Evolutionary conservation across 2,329 filamentous ascomycete genomes (phyloP).

Genomic region (Talaromyces funiculosus): DNA sequence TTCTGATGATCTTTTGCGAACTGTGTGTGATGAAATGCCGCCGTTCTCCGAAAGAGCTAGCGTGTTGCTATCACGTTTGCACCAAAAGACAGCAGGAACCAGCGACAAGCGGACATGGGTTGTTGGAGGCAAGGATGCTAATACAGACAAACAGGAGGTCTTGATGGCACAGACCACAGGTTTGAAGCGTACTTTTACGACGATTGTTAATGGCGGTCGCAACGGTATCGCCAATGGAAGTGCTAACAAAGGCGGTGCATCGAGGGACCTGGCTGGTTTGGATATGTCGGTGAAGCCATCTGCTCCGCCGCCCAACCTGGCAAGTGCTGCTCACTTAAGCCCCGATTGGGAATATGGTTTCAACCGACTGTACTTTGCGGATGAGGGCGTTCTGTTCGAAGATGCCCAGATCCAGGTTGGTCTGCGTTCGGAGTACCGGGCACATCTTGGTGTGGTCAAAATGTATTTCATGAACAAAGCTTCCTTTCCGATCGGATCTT

Average conservation of each 20-base stretch:
- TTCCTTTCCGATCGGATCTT: conserved; percentile 74
- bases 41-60: conserved; percentile 94
- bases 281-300: conserved; percentile 63
- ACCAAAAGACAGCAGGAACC: conserved; percentile 88
- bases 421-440: conserved; percentile 86
- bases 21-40: conserved; percentile 97
- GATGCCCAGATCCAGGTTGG: conserved; percentile 92
- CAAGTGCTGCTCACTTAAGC: conserved; percentile 84
- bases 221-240: conserved; percentile 23
- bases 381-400: conserved; percentile 89
- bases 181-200: conserved; percentile 78
- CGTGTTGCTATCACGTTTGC: conserved; percentile 80
- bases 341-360: conserved; percentile 93
- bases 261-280: conserved; percentile 71
- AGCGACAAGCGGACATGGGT: conserved; percentile 97
- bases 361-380: conserved; percentile 69
- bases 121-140: conserved; percentile 93
- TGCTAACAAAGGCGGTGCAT: conserved; percentile 38
- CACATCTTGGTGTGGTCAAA: conserved; percentile 92
- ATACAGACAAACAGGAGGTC: conserved; percentile 72
- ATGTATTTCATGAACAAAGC: conserved; percentile 96
- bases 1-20: conserved; percentile 84
- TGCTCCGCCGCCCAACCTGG: conserved; percentile 64
- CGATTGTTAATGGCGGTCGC: conserved; percentile 40
- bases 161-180: conserved; percentile 73